Conservation (phyloP, 2,329 filamentous ascomycete genomes). For the Fusarium stilboides region DNA sequence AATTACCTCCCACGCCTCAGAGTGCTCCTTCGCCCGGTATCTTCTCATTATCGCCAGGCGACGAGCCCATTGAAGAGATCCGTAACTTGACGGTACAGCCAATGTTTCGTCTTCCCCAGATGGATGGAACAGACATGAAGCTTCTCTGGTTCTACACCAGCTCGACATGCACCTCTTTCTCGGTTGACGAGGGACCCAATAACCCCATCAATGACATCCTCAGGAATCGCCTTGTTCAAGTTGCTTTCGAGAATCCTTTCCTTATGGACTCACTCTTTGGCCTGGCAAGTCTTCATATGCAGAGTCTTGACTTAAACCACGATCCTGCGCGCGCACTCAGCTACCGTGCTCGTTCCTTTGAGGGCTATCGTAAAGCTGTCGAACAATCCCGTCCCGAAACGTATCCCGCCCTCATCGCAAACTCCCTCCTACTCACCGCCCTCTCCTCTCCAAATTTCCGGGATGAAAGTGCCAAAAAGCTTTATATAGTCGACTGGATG, state of each 20-base stretch:
- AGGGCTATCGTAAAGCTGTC: conserved; percentile 68
- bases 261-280: conserved; percentile 70
- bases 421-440: conserved; percentile 67
- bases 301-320: conserved; percentile 57
- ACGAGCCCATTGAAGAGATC: conserved; percentile 23
- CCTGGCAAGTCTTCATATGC: conserved; percentile 66
- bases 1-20: background rate
- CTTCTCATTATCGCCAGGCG: conserved; percentile 25
- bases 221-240: conserved; percentile 62
- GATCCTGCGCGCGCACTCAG: conserved; percentile 57
- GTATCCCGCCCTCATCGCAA: conserved; percentile 66
- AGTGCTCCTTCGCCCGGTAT: conserved; percentile 20
- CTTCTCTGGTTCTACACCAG: conserved; percentile 70
- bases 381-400: conserved; percentile 61
- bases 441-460: conserved; percentile 67
- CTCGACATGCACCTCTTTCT: conserved; percentile 63
- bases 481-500: conserved; percentile 71
- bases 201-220: conserved; percentile 61
- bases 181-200: conserved; percentile 55
- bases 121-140: conserved; percentile 64
- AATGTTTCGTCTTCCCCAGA: conserved; percentile 52
- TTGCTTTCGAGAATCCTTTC: conserved; percentile 68
- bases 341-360: conserved; percentile 66
- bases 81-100: conserved; percentile 45
- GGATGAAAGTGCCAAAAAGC: conserved; percentile 59